Base-by-base conservation (phyloP, 768 basidiomycete species). In the Agrocybe praecox region DNA sequence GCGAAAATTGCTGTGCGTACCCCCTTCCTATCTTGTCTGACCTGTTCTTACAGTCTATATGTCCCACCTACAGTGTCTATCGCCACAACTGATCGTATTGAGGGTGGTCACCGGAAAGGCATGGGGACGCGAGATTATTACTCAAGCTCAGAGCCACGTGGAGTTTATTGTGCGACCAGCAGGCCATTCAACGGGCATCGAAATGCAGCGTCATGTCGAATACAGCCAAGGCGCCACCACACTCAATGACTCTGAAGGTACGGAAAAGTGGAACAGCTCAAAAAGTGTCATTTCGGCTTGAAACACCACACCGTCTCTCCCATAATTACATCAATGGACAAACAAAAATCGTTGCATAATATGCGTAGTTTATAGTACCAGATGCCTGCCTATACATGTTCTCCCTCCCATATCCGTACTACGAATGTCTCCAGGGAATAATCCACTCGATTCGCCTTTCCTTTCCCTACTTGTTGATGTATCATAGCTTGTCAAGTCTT, bases 1-100 rank as follows among this genome's bases (percentile, higher is more conserved):
- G 70, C 74, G 3, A 77, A 76, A 60, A 67, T 77, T 53, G 72
- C 73, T 34, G 77, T 78, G 56, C 47, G 76, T 72, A 24, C 29
- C 53, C 18, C 40, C 32, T 2, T 40, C 11, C 22, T 48, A 33
- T 11, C 15, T 29, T 40, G 7, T 9, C 14, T 18, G 33, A 40
- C n/a, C 6, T 17, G 14, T 46, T 24, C 34, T 48, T 23, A 45
- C 19, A 14, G 4, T n/a, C 29, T 43, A 21, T 45, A 23, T 6
- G 10, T 1, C 23, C 18, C 45, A 2, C 14, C 18, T 53, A n/a
- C 36, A 68, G 65, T 68, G 67, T 46, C 29, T 67, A 6, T 57
- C 67, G 14, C 67, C 65, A 26, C 65, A 68, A 32, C 50, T 68
- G 19, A 68, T 68, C 44, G 61, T 68, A 14, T 58, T 64, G 47